phyloP scores from a whole-genome alignment of 345 rosid genomes.

The Noccaea caerulescens region DNA sequence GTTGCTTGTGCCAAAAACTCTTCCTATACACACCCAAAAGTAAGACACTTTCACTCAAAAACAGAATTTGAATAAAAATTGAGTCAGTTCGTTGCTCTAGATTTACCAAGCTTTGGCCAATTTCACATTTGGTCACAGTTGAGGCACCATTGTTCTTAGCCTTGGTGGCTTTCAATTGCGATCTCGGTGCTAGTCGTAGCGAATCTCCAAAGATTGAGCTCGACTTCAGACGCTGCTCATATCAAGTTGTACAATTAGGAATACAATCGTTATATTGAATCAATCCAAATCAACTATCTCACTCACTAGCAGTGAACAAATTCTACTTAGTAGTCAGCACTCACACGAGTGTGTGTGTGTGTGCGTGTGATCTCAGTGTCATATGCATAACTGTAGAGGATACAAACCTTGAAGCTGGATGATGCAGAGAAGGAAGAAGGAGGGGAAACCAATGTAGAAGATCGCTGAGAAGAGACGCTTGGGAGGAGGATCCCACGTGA shows the following conservation, averaged over 20 bases:
- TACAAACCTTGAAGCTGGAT: constrained; percentile 68
- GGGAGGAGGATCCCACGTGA: constrained; percentile 71
- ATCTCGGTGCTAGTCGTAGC: constrained; percentile 56
- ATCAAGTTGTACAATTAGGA: not conserved
- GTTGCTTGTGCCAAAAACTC: constrained; percentile 87
- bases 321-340: not conserved
- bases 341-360: not conserved
- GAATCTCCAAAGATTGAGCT: constrained; percentile 80
- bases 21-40: constrained; percentile 56
- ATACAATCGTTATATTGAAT: not conserved
- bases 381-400: not conserved
- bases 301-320: constrained; percentile 4
- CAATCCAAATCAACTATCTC: not conserved
- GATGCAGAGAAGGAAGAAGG: constrained; percentile 60
- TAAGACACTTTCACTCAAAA: constrained; percentile 10
- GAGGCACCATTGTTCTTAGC: constrained; percentile 60
- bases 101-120: constrained; percentile 89
- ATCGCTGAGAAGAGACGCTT: constrained; percentile 70
- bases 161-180: constrained; percentile 56
- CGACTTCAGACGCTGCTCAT: constrained; percentile 49
- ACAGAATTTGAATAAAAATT: constrained; percentile 4
- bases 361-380: not conserved
- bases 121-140: constrained; percentile 71
- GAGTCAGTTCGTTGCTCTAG: constrained; percentile 9
- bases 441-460: constrained; percentile 62